phyloP scores from a whole-genome alignment of 1,284 basidiomycete species.

The Ganoderma sinense region DNA sequence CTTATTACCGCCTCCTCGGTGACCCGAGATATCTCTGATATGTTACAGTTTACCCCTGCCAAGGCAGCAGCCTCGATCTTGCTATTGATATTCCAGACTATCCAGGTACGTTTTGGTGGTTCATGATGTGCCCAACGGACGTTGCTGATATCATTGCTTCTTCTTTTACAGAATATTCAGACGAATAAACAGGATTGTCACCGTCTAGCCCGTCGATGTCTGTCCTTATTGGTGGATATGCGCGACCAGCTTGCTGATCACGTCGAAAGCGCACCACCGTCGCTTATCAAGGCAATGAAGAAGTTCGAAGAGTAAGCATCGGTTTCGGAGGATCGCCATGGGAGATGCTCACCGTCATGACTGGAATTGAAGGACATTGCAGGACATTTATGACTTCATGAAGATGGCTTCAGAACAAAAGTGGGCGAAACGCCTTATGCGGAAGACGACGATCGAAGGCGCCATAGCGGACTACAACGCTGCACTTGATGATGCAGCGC shows the following conservation, averaged over 20 bases:
- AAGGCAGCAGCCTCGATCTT: constrained; percentile 49
- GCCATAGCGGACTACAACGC: constrained; percentile 44
- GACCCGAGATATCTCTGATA: constrained; percentile 33
- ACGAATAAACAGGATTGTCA: constrained; percentile 51
- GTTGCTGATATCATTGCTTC: not conserved
- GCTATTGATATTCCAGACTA: constrained; percentile 53
- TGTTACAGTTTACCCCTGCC: constrained; percentile 53
- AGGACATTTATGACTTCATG: constrained; percentile 50
- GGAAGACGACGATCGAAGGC: constrained; percentile 48
- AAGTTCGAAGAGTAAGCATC: constrained; percentile 51
- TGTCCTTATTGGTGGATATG: constrained; percentile 53
- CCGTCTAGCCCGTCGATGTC: constrained; percentile 52
- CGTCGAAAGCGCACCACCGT: constrained; percentile 52
- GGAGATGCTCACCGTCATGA: not conserved
- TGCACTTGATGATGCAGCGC: constrained; percentile 51
- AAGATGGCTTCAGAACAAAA: constrained; percentile 45
- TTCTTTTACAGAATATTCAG: constrained; percentile 32
- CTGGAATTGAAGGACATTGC: constrained; percentile 41
- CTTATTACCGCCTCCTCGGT: constrained; percentile 32
- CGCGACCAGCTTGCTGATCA: constrained; percentile 55
- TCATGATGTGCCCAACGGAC: not conserved
- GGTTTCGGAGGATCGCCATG: not conserved
- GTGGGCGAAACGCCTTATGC: constrained; percentile 51
- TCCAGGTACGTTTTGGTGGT: constrained; percentile 46
- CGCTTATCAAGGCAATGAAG: constrained; percentile 50